Conservation (phyloP, 2,329 filamentous ascomycete species). For the Sclerotinia subarctica region DNA sequence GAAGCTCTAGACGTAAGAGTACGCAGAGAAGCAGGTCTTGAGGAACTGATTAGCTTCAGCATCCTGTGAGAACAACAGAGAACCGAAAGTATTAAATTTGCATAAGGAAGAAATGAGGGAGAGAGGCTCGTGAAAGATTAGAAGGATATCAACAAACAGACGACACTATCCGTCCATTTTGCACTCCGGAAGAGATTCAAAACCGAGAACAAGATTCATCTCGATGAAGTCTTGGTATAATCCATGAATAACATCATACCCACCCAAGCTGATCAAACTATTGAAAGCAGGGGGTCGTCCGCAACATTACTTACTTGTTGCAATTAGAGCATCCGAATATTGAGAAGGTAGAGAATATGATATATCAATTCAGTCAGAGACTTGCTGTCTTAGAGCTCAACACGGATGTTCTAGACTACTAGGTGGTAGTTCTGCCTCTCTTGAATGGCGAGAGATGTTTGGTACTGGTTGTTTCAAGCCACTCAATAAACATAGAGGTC, state of each 20-base stretch:
- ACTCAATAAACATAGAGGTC: background rate
- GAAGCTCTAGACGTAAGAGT: conserved; percentile 11
- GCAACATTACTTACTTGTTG: background rate
- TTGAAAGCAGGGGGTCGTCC: conserved; percentile 7
- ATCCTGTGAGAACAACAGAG: background rate
- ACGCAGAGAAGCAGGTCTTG: background rate
- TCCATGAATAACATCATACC: background rate
- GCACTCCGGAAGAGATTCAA: background rate
- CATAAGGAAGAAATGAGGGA: background rate
- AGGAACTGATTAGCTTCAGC: background rate
- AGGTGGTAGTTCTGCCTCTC: background rate
- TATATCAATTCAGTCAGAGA: background rate
- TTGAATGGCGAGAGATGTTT: background rate
- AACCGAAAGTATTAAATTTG: background rate
- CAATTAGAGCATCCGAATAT: background rate
- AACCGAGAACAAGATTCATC: background rate
- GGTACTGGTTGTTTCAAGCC: background rate
- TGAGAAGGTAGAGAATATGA: conserved; percentile 1
- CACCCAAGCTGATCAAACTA: conserved; percentile 8
- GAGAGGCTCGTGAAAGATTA: background rate
- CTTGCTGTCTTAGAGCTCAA: background rate
- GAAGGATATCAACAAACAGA: background rate
- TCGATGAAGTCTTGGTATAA: background rate
- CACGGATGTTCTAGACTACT: conserved; percentile 1
- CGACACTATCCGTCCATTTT: background rate